Evolutionary conservation across 139 green algal species (phyloP), one percentile per base, ranked within the genome.

Genomic region (Micractinium sp.): DNA sequence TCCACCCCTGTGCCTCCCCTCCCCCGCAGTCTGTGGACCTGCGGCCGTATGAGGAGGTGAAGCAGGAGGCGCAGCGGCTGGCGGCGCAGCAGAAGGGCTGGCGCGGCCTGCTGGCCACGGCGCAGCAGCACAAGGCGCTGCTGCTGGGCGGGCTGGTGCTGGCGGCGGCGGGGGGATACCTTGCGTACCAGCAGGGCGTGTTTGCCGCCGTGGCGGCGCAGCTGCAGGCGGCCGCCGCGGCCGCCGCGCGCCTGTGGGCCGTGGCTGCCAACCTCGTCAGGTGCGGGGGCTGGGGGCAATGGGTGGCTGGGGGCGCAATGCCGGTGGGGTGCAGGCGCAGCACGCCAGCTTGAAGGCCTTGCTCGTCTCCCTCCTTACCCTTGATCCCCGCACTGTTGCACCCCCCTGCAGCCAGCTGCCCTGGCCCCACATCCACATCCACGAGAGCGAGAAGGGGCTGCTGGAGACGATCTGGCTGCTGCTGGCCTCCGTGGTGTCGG

Each of bases 401-500:
- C 15, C 39, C 15, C 2, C 56, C 18, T 53, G 66, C 83, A 87
- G 87, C 80, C 69, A 84, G 73, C 60, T 92, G 41, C 85, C 91
- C 60, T 47, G 91, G 77, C 89, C 92, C 23, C 93, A 92, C 87
- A 91, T 96, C 22, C 93, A 92, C 87, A 91, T 96, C 39, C 92
- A 94, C 82, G 93, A 95, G 38, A 92, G 90, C 39, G 95, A 98
- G 94, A 85, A 94, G 71, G 95, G 94, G 0, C 91, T 98, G 87
- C 89, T 98, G 81, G 95, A 98, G 92, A 97, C 95, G 71, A 96
- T 99, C 88, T 96, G 87, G 91, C 96, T 99, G 90, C 94, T 99
- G 86, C 89, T 97, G 79, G 96, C 95, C 35, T 94, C 86, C 66
- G 95, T 98, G 47, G 90, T 99, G 22, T 96, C 95, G 67, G 95